Evolutionary conservation across 495 filamentous ascomycete genomes (phyloP).

Genomic region (Annulohypoxylon maeteangense): DNA sequence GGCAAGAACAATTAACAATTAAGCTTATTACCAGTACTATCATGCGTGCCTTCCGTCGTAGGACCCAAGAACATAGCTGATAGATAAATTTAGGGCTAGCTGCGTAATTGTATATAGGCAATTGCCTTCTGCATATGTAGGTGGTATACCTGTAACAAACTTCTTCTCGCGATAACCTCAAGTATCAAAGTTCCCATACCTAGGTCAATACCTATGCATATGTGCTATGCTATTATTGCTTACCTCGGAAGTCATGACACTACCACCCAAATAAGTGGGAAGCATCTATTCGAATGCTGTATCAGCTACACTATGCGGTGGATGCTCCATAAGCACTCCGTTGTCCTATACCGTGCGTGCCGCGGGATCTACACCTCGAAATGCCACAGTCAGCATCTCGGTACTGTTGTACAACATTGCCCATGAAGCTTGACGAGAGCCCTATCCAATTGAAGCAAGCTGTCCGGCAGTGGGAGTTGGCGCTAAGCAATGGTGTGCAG

Average conservation of each 20-base stretch:
- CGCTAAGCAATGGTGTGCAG: slow-evolving; percentile 40
- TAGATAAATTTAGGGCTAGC: not conserved
- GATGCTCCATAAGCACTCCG: slow-evolving; percentile 17
- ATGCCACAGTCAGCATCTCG: slow-evolving; percentile 32
- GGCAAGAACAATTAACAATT: slow-evolving; percentile 28
- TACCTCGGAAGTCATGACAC: not conserved
- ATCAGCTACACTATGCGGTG: not conserved
- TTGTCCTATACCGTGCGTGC: slow-evolving; percentile 15
- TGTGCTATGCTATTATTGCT: not conserved
- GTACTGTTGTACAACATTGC: slow-evolving; percentile 29
- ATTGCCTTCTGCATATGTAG: too few species aligned
- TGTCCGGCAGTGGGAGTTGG: slow-evolving; percentile 24
- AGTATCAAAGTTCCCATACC: not conserved
- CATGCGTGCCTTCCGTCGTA: not conserved
- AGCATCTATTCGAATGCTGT: not conserved
- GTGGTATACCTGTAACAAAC: too few species aligned
- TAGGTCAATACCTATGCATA: not conserved
- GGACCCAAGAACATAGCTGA: too few species aligned
- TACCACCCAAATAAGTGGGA: not conserved
- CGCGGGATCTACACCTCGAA: slow-evolving; percentile 21
- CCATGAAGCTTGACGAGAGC: slow-evolving; percentile 36
- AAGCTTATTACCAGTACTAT: slow-evolving; percentile 26
- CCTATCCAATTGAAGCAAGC: slow-evolving; percentile 35
- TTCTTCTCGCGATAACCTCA: not conserved
- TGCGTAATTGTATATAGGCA: not conserved